A percentile compares a stretch with the other conserved stretches of the same genome.
Conservation (phyloP, 2,329 filamentous ascomycete species). For the Botrytis cinerea region DNA sequence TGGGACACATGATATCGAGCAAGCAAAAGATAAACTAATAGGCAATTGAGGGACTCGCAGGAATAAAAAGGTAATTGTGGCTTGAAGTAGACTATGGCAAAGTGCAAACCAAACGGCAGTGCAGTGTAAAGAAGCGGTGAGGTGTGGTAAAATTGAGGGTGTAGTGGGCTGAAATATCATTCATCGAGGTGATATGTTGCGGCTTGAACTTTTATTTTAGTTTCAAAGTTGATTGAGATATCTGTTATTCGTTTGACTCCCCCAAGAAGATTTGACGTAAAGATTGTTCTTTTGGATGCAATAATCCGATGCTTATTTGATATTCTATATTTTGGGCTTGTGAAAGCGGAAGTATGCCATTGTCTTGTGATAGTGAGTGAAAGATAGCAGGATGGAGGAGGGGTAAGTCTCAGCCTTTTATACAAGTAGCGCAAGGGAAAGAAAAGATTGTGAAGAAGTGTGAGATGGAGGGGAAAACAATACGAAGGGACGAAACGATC, state of each 20-base stretch:
- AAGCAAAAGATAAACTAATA: neutral
- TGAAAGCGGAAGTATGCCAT: neutral
- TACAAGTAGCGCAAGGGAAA: constrained; percentile 4
- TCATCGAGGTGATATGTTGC: constrained; percentile 5
- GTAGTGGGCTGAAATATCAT: constrained; percentile 13
- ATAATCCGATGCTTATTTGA: neutral
- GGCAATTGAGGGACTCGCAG: neutral
- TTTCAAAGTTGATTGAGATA: neutral
- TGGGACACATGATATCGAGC: constrained; percentile 1
- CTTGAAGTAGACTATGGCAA: neutral
- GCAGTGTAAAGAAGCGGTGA: constrained; percentile 15
- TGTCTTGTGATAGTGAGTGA: constrained; percentile 11
- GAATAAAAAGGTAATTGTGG: constrained; percentile 5
- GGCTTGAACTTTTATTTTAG: neutral
- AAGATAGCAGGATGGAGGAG: neutral
- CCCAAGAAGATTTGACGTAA: neutral
- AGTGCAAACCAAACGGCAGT: constrained; percentile 3
- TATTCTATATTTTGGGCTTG: neutral
- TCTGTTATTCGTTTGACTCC: neutral
- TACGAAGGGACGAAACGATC: neutral
- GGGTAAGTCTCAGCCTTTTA: constrained; percentile 11
- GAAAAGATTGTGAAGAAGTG: neutral
- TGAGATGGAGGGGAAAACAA: neutral
- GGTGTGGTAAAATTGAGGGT: constrained; percentile 3
- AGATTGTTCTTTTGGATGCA: neutral